Base-by-base conservation (phyloP, 1,139 yeast genomes). In the Pichia norvegensis region DNA sequence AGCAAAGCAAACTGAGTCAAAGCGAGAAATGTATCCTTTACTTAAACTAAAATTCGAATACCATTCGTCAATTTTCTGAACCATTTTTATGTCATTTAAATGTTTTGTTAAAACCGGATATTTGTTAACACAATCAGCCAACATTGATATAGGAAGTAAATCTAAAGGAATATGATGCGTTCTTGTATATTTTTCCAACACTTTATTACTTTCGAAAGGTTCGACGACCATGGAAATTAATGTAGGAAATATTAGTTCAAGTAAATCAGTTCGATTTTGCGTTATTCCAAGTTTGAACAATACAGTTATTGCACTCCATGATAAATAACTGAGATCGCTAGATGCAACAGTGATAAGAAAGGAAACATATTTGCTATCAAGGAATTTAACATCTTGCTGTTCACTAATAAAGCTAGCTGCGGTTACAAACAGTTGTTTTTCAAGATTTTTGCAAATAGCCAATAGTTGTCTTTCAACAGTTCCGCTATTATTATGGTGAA, bases 1-100 rank as follows among this genome's bases (percentile, higher is more conserved):
- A 7, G 50, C 40, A 21, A 42, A 36, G 9, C 39, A 37, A 20
- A 17, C 41, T 1, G 45, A 33, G 16, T 42, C 35, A 4, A 25
- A n/a, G 16, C 21, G 11, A 13, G 33, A 14, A 45, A 47, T 47
- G n/a, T 22, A 7, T 13, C 20, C 17, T 16, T 31, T 29, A 3
- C 4, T n/a, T 4, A 14, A 1, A 7, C 38, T 21, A 33, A 25
- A 47, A 4, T 29, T 25, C 7, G 19, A 19, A 4, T 42, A 43
- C 1, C 38, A 19, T 2, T 14, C 7, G 14, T 43, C 21, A 13
- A 47, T 29, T n/a, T 23, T 23, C 16, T 22, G 29, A 14, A 36
- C 19, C 4, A 23, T 21, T 7, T 23, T n/a, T 9, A 36, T 25
- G 19, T 36, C 39, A 23, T 23, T 10, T 23, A 36, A 36, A 13